Evolutionary conservation across 139 green algal genomes (phyloP), one percentile per base, ranked within the genome.

Genomic region (Tetratostichococcus sp.): DNA sequence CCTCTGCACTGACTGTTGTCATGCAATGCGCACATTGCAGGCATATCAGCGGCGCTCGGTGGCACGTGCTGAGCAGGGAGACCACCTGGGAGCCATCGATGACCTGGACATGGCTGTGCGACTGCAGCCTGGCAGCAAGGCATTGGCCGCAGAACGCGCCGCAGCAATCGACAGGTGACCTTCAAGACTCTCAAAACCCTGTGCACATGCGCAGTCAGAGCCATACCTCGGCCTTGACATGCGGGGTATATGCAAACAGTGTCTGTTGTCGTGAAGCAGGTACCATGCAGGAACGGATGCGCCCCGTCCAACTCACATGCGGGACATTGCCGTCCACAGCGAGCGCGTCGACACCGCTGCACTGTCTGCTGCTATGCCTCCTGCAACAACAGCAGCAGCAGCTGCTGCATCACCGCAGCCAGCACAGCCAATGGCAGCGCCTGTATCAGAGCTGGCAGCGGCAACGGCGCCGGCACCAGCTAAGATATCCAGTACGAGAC

Each of bases 51-150:
- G 88, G 34, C 86, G 86, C 23, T 87, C 75, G 16, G 76, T 81
- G 6, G 90, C 91, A 2, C 75, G 84, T 11, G 69, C 57, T 19
- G 39, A 86, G 70, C 80, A 89, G 67, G 84, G 84, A 1, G 30
- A 77, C 34, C 72, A 72, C 16, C 58, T 87, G 59, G 82, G 80
- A 5, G 88, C 91, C 5, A 71, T 84, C 4, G 67, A 75, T 4
- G 90, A 96, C 72, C 90, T 87, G 76, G 91, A 96, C 69, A 4
- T 43, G 26, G 89, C 84, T 8, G 72, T 96, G 58, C 70, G 86
- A 31, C 70, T 91, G 66, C 85, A 93, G 75, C 90, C 91, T 0
- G 50, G 62, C 69, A 93, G 89, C 79, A 70, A 71, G 19, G 77
- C 79, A 16, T 68, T 89, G 14, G 80, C 75, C 0, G 43, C 32